Conservation (phyloP, 805 yeast genomes). For the Lipomyces orientalis region DNA sequence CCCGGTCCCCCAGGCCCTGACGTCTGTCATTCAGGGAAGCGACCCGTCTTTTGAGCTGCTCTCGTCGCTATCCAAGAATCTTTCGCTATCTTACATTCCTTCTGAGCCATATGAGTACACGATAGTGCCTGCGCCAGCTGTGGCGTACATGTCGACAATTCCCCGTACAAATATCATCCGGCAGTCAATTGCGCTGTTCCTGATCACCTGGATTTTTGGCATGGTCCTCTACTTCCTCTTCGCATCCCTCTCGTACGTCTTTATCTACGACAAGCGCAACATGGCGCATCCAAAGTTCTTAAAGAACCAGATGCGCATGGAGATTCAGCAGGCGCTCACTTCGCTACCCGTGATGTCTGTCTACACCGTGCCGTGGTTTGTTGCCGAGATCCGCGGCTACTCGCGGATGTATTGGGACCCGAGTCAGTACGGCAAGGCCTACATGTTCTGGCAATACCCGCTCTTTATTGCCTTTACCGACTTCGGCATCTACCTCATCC, state of each 20-base stretch:
- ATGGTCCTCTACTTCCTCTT: conserved; percentile 77
- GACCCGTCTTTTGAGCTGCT: conserved; percentile 59
- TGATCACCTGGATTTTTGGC: conserved; percentile 81
- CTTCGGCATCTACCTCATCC: conserved; percentile 87
- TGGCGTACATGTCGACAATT: conserved; percentile 57
- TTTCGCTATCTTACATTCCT: conserved; percentile 31
- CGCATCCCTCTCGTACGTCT: conserved; percentile 76
- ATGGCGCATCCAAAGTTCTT: conserved; percentile 96
- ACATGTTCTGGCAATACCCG: conserved; percentile 71
- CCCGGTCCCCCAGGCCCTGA: conserved; percentile 50
- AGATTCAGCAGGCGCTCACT: conserved; percentile 74
- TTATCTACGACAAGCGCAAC: conserved; percentile 84
- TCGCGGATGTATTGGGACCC: conserved; percentile 76
- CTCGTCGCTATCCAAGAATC: conserved; percentile 52
- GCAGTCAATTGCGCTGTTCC: conserved; percentile 68
- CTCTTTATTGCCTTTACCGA: conserved; percentile 90
- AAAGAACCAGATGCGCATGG: conserved; percentile 89
- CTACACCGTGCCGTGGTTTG: conserved; percentile 88
- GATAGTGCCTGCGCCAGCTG: conserved; percentile 23
- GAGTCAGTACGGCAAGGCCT: conserved; percentile 71
- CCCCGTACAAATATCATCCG: conserved; percentile 75
- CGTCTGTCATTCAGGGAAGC: conserved; percentile 45
- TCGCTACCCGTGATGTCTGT: conserved; percentile 91
- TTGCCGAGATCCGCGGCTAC: conserved; percentile 81
- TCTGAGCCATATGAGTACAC: conserved; percentile 31